Evolutionary conservation across 2,329 filamentous ascomycete species (phyloP), one percentile per base, ranked within the genome.

Genomic region (Fusarium sp.): DNA sequence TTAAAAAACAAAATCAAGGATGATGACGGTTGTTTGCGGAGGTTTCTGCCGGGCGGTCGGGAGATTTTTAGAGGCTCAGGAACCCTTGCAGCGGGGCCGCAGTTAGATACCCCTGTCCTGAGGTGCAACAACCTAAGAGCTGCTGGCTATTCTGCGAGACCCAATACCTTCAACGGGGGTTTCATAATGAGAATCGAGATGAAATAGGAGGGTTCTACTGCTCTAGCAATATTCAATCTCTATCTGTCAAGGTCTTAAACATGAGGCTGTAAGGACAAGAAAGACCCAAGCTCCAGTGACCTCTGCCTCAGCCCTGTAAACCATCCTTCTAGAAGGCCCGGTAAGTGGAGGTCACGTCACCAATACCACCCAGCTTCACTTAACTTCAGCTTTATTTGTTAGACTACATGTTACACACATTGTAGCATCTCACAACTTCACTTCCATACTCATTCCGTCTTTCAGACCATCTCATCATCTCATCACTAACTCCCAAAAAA

Each of bases 1-100:
- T 56, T 63, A 22, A 70, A 71, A 63, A 66, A 64, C 54, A 44
- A 54, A 59, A 59, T 69, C 56, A 57, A 66, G 50, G 51, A 57
- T 63, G 61, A 55, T 56, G 39, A 42, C 45, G 47, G 45, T 44
- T 69, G 70, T 79, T 76, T 69, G 65, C 56, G 58, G 63, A 74
- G 56, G 72, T 77, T 82, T 82, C 80, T 82, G 81, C 81, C 81
- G 75, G 79, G 81, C 81, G 81, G 81, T 82, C 72, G 74, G 59
- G n/a, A 44, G 14, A 56, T 44, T 72, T 72, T 63, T 69, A 66
- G 64, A 62, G 26, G 63, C 61, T 57, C 57, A 53, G 66, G 61
- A 60, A 53, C 54, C 57, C 60, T 41, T 65, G 66, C 28, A 28
- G 71, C 63, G 67, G 65, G 63, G 41, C 41, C 35, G 59, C 28